Evolutionary conservation across 495 filamentous ascomycete genomes (phyloP).

Genomic region (Podospora tetraspora): DNA sequence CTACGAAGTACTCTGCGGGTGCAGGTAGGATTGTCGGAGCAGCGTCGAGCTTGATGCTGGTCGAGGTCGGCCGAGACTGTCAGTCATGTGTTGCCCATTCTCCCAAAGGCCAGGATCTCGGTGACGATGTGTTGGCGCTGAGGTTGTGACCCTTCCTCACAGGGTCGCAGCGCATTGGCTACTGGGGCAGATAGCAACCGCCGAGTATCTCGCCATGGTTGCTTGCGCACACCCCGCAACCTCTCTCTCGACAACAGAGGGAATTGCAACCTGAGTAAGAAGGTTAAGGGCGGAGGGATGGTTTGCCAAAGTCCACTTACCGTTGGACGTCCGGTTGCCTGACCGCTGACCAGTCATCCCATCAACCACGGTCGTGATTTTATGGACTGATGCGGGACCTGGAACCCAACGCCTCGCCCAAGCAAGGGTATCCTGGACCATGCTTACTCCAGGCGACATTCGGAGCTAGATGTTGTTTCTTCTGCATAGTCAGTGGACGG

Average conservation of each 20-base stretch:
- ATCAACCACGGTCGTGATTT: neutral
- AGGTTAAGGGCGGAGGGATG: neutral
- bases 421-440: neutral
- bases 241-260: neutral
- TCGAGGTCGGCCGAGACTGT: neutral
- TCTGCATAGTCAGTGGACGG: neutral
- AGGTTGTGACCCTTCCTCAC: neutral
- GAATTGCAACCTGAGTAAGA: neutral
- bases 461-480: neutral
- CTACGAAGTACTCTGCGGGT: neutral
- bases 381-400: slow-evolving; percentile 6
- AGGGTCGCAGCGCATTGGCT: neutral
- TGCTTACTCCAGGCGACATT: neutral
- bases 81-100: neutral
- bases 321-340: neutral
- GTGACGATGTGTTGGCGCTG: neutral
- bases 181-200: neutral
- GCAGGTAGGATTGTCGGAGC: neutral
- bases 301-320: neutral
- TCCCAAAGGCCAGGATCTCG: neutral
- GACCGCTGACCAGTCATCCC: neutral
- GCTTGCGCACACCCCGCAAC: neutral
- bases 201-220: neutral
- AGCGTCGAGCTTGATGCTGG: neutral
- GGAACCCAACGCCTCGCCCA: slow-evolving; percentile 3